Conservation (phyloP, 2,329 filamentous ascomycete genomes). For the Tolypocladium sp. region DNA sequence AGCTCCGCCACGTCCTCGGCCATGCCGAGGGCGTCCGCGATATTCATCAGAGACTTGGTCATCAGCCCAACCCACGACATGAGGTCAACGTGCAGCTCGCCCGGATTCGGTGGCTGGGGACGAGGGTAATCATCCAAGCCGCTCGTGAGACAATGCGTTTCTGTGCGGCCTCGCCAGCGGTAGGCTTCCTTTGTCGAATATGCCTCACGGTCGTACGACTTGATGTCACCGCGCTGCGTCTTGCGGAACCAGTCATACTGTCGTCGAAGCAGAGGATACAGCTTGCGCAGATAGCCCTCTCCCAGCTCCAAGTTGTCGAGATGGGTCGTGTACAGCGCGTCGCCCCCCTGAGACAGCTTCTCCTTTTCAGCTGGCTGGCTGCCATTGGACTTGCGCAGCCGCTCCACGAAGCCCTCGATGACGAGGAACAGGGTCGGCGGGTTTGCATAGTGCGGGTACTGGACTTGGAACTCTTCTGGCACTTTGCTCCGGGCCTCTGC, state of each 20-base stretch:
- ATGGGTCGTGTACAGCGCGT: conserved; percentile 51
- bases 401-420: conserved; percentile 75
- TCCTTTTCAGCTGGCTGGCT: conserved; percentile 33
- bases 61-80: conserved; percentile 98
- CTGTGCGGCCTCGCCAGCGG: conserved; percentile 85
- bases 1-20: conserved; percentile 69
- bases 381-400: conserved; percentile 51
- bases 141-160: conserved; percentile 80
- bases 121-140: conserved; percentile 96
- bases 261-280: conserved; percentile 80
- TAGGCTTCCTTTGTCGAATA: conserved; percentile 89
- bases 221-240: conserved; percentile 84
- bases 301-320: conserved; percentile 60
- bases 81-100: conserved; percentile 89
- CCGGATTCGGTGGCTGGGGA: conserved; percentile 85
- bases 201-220: conserved; percentile 80
- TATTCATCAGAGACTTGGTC: conserved; percentile 73
- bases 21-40: conserved; percentile 67
- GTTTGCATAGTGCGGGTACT: conserved; percentile 97
- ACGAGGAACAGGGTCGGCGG: conserved; percentile 91
- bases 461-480: conserved; percentile 82
- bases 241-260: conserved; percentile 94
- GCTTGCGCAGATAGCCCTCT: conserved; percentile 59
- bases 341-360: conserved; percentile 28
- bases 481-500: conserved; percentile 91